These are phyloP conservation scores for Escovopsis weberi DNA, from an alignment of 2,329 filamentous ascomycete species.

Conservation along the genomic window DNA sequence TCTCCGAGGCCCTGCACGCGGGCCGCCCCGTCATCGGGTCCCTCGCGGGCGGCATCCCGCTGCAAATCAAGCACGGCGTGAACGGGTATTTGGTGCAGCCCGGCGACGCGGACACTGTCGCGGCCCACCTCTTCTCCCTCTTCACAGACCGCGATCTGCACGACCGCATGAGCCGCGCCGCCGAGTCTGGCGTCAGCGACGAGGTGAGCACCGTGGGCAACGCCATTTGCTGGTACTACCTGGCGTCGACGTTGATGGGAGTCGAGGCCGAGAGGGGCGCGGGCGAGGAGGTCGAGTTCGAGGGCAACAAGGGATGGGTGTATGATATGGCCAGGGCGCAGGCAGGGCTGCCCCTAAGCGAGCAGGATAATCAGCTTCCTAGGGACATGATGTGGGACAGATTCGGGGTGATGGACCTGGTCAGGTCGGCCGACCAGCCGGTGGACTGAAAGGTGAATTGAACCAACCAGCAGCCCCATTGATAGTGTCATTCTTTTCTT, in stretches of 20 bases:
- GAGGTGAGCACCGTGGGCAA: conserved; percentile 74
- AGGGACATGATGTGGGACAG: neutral
- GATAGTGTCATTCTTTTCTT: too few relatives aligned
- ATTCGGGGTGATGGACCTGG: too few relatives aligned
- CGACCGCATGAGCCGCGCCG: conserved; percentile 49
- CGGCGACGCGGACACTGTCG: conserved; percentile 56
- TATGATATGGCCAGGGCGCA: conserved; percentile 23
- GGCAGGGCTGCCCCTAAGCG: conserved; percentile 42
- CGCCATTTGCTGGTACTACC: conserved; percentile 60
- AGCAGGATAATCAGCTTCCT: conserved; percentile 43
- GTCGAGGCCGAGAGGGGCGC: neutral
- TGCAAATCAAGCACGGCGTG: conserved; percentile 58
- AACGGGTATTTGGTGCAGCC: conserved; percentile 62
- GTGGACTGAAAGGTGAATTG: too few relatives aligned
- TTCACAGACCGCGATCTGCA: conserved; percentile 53
- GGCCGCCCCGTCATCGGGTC: conserved; percentile 67
- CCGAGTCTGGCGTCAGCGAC: conserved; percentile 54
- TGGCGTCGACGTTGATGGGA: conserved; percentile 45
- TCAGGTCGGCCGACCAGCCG: too few relatives aligned
- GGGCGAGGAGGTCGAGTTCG: neutral
- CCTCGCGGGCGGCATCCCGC: conserved; percentile 61
- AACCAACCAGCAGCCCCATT: too few relatives aligned
- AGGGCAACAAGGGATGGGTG: conserved; percentile 6
- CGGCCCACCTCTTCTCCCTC: conserved; percentile 48
- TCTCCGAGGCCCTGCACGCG: conserved; percentile 69